phyloP scores from a whole-genome alignment of 768 basidiomycete species.

The Kwoniella heveanensis region DNA sequence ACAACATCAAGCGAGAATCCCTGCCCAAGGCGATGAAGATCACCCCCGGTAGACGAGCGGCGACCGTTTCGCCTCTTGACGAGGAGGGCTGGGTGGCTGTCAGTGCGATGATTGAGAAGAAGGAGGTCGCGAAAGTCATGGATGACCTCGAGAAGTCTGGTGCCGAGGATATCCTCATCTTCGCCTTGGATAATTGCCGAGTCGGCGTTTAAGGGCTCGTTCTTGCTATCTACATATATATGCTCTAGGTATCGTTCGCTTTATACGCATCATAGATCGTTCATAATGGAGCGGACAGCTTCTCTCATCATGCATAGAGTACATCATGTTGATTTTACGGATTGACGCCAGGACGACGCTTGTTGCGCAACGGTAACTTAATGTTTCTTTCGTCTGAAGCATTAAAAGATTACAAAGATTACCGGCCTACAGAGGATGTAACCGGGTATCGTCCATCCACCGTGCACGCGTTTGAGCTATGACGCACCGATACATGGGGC shows the following conservation, averaged over 20 bases:
- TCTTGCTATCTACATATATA: no score
- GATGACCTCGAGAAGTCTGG: constrained; percentile 79
- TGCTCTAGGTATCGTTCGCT: no score
- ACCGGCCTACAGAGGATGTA: not conserved
- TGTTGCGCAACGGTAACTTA: no score
- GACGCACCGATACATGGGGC: no score
- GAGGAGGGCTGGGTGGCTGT: constrained; percentile 86
- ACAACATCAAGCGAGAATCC: constrained; percentile 75
- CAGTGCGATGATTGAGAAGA: constrained; percentile 88
- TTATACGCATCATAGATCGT: not conserved
- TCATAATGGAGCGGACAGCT: not conserved
- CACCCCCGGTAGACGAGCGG: constrained; percentile 86
- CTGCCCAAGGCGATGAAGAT: constrained; percentile 67
- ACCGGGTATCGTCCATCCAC: not conserved
- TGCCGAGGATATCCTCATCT: constrained; percentile 86
- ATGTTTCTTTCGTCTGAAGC: no score
- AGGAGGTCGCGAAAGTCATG: constrained; percentile 77
- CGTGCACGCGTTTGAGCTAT: not conserved
- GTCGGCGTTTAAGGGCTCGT: constrained; percentile 60
- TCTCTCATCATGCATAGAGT: constrained; percentile 1
- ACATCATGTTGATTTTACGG: not conserved
- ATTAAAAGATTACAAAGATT: no score
- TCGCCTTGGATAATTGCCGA: constrained; percentile 89
- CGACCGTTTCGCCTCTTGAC: constrained; percentile 80
- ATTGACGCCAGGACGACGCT: no score